Evolutionary conservation across 1,284 basidiomycete species (phyloP).

Genomic region (Agroathelia rolfsii): DNA sequence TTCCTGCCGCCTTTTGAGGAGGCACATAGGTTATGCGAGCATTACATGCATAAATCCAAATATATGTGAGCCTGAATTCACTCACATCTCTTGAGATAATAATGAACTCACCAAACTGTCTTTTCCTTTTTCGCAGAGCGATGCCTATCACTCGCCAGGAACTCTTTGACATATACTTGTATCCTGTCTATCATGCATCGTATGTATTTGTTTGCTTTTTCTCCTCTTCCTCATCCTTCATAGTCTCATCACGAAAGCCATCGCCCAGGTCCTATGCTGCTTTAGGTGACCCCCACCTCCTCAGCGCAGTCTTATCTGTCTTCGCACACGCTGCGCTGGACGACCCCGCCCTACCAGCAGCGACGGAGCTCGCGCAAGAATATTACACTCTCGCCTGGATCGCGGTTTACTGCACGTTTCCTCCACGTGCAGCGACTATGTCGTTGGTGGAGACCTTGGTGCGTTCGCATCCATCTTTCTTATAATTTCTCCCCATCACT

Average conservation of each 20-base stretch:
- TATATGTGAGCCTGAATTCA: slow-evolving; percentile 29
- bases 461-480: slow-evolving; percentile 14
- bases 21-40: slow-evolving; percentile 41
- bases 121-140: slow-evolving; percentile 20
- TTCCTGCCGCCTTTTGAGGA: slow-evolving; percentile 41
- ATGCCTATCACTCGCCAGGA: slow-evolving; percentile 28
- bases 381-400: slow-evolving; percentile 47
- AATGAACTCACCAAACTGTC: background rate
- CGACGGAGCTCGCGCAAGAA: slow-evolving; percentile 42
- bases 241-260: too few species aligned
- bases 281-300: slow-evolving; percentile 29
- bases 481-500: too few species aligned
- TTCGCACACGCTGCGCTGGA: slow-evolving; percentile 42
- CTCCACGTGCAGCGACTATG: slow-evolving; percentile 38
- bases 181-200: slow-evolving; percentile 34
- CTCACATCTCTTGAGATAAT: background rate
- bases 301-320: slow-evolving; percentile 47
- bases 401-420: slow-evolving; percentile 35
- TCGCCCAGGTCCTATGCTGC: slow-evolving; percentile 23
- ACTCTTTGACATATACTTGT: slow-evolving; percentile 40
- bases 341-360: slow-evolving; percentile 32
- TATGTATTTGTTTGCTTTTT: slow-evolving; percentile 16
- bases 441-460: slow-evolving; percentile 44
- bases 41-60: slow-evolving; percentile 43
- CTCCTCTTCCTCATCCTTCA: background rate